These are phyloP conservation scores for Candida sanyaensis DNA, from an alignment of 1,139 yeast genomes.

Conservation along the genomic window DNA sequence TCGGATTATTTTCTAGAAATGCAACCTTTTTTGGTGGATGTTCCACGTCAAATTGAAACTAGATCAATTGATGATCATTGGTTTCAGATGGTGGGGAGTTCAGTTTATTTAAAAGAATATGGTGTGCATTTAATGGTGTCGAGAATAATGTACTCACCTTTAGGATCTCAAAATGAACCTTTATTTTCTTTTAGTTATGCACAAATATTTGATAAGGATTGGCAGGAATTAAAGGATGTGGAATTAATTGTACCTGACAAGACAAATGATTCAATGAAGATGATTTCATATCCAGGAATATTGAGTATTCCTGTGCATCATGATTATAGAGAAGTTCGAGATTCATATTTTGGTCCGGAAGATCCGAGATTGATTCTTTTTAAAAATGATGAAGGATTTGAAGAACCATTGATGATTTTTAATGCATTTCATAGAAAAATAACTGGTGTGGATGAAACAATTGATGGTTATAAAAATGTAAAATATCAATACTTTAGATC, in stretches of 20 bases:
- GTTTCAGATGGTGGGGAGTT: conserved; percentile 41
- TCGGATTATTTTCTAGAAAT: conserved; percentile 25
- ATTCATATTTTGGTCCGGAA: conserved; percentile 44
- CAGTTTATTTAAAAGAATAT: conserved; percentile 42
- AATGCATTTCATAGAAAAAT: conserved; percentile 28
- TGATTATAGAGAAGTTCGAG: conserved; percentile 22
- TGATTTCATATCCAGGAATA: conserved; percentile 25
- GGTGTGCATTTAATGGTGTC: conserved; percentile 43
- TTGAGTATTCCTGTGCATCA: conserved; percentile 32
- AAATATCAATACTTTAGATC: conserved; percentile 24
- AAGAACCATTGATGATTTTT: conserved; percentile 32
- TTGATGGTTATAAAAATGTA: not conserved
- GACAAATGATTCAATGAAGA: conserved; percentile 10
- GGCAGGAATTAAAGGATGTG: conserved; percentile 30
- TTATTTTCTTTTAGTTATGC: conserved; percentile 35
- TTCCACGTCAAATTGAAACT: conserved; percentile 26
- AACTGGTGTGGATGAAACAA: conserved; percentile 14
- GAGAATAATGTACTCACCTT: conserved; percentile 33
- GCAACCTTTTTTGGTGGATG: conserved; percentile 26
- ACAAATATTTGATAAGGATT: conserved; percentile 37
- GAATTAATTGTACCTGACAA: not conserved
- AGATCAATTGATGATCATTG: conserved; percentile 33
- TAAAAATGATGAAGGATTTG: conserved; percentile 30
- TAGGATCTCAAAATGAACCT: conserved; percentile 32
- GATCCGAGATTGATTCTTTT: conserved; percentile 45